A percentile compares a stretch with the other conserved stretches of the same genome.
Conservation (phyloP, 768 basidiomycete species). For the Kwoniella pini region DNA sequence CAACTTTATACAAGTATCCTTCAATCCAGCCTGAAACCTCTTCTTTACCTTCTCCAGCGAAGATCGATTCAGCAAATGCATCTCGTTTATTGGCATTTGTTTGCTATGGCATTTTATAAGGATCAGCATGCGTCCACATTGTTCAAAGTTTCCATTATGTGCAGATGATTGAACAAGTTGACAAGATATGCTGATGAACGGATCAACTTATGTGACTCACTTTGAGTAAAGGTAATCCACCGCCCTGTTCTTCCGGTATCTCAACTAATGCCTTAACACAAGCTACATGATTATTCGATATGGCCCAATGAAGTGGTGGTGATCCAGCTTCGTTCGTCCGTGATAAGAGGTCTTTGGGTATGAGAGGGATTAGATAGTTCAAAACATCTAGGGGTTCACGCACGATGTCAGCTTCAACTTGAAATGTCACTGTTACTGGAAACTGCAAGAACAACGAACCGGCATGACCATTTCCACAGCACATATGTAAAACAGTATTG, state of each 20-base stretch:
- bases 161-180: too few species aligned
- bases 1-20: constrained; percentile 64
- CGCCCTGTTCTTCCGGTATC: constrained; percentile 49
- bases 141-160: too few species aligned
- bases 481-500: constrained; percentile 83
- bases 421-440: too few species aligned
- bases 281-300: constrained; percentile 73
- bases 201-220: constrained; percentile 14
- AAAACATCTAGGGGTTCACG: constrained; percentile 81
- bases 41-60: constrained; percentile 53
- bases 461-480: constrained; percentile 80
- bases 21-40: constrained; percentile 55
- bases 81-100: constrained; percentile 47
- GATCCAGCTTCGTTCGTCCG: constrained; percentile 71
- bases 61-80: constrained; percentile 50
- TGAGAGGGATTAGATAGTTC: constrained; percentile 68
- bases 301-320: constrained; percentile 89
- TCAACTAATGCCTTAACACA: constrained; percentile 49
- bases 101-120: constrained; percentile 27
- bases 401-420: too few species aligned
- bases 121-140: constrained; percentile 1
- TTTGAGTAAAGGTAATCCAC: constrained; percentile 48
- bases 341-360: constrained; percentile 62
- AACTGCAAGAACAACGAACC: too few species aligned
- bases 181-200: too few species aligned